Evolutionary conservation across 345 rosid genomes (phyloP).

Genomic region (Salix koriyanagi): DNA sequence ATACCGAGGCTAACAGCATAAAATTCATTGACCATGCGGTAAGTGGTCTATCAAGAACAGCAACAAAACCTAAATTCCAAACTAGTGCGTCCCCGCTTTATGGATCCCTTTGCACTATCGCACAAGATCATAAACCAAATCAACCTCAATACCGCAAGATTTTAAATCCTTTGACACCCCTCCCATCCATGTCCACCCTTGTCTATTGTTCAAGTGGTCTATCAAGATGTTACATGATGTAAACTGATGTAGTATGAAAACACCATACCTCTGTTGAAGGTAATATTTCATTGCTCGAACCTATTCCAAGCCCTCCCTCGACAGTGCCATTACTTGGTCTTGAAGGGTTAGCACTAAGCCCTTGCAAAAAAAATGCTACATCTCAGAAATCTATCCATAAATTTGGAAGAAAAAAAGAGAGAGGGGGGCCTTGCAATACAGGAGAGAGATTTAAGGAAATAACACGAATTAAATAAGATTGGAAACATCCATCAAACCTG

Average conservation of each 20-base stretch:
- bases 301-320: constrained; percentile 50
- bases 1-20: background rate
- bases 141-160: background rate
- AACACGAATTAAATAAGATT: background rate
- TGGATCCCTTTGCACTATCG: background rate
- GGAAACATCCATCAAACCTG: constrained; percentile 42
- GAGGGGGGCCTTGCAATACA: background rate
- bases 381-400: constrained; percentile 28
- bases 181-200: background rate
- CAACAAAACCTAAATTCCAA: background rate
- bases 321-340: constrained; percentile 44
- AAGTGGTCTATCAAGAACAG: background rate
- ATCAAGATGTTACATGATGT: background rate
- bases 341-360: constrained; percentile 47
- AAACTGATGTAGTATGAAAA: background rate
- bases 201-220: background rate
- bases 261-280: constrained; percentile 55
- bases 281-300: constrained; percentile 46
- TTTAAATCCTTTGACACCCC: background rate
- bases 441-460: background rate
- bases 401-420: constrained; percentile 12
- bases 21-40: background rate
- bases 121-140: background rate
- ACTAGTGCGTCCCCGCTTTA: background rate
- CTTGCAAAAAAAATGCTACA: constrained; percentile 36